phyloP scores from a whole-genome alignment of 2,329 filamentous ascomycete genomes.

The Diaporthe ampelina region DNA sequence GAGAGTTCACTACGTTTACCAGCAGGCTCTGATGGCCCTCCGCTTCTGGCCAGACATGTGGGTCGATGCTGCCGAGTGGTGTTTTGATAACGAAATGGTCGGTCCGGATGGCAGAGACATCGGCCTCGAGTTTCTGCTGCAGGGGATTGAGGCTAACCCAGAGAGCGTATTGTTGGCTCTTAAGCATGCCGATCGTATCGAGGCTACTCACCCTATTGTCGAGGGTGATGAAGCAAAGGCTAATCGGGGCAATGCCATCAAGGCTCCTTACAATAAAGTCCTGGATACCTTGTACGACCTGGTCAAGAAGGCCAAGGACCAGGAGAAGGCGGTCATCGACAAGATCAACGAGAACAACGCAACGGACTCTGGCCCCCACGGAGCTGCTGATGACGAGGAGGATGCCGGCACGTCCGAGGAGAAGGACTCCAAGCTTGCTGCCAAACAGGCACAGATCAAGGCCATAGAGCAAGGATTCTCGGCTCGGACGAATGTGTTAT shows the following conservation, averaged over 20 bases:
- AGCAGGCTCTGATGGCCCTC: constrained; percentile 91
- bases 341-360: constrained; percentile 66
- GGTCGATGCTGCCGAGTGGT: constrained; percentile 96
- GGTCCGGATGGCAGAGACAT: constrained; percentile 69
- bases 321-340: constrained; percentile 70
- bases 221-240: constrained; percentile 82
- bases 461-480: constrained; percentile 77
- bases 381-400: constrained; percentile 59
- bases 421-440: constrained; percentile 61
- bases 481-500: constrained; percentile 81
- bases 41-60: constrained; percentile 97
- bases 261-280: constrained; percentile 86
- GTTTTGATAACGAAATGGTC: constrained; percentile 80
- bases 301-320: constrained; percentile 78
- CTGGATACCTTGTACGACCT: constrained; percentile 91
- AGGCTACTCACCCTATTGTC: constrained; percentile 81
- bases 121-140: constrained; percentile 82
- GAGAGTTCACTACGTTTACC: constrained; percentile 90
- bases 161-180: constrained; percentile 93
- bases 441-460: constrained; percentile 74
- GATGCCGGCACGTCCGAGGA: constrained; percentile 64
- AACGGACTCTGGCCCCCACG: constrained; percentile 37
- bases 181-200: constrained; percentile 89
- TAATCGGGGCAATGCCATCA: constrained; percentile 82
- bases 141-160: constrained; percentile 90